These are phyloP conservation scores for Umbelopsis vinacea DNA, from an alignment of 192 early-diverging fungal genomes.

Conservation along the genomic window DNA sequence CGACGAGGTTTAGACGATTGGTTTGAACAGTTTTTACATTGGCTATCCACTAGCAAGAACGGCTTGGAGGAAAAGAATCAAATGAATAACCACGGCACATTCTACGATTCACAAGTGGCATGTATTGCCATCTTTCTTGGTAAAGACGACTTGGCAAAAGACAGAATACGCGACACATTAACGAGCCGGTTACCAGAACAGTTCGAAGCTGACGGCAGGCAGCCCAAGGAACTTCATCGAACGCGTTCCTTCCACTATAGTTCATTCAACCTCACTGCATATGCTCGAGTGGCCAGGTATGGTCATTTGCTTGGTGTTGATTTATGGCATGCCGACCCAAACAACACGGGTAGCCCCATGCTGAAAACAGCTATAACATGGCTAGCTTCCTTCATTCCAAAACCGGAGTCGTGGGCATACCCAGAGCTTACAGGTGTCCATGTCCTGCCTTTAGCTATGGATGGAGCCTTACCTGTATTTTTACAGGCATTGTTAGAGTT, in stretches of 20 bases:
- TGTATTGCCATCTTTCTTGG: neutral
- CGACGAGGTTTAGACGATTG: neutral
- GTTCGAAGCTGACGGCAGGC: slow-evolving; percentile 8
- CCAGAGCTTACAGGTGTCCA: slow-evolving; percentile 9
- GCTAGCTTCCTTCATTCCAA: neutral
- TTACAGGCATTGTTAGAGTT: slow-evolving; percentile 3
- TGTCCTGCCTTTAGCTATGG: neutral
- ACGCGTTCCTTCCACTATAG: slow-evolving; percentile 14
- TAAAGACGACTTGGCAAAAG: neutral
- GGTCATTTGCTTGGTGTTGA: slow-evolving; percentile 4
- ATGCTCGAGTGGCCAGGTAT: neutral
- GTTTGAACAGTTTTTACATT: slow-evolving; percentile 1
- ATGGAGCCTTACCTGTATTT: slow-evolving; percentile 15
- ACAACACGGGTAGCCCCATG: neutral
- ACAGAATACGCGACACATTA: neutral
- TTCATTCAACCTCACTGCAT: slow-evolving; percentile 15
- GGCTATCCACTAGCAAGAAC: neutral
- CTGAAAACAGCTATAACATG: neutral
- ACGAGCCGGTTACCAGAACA: neutral
- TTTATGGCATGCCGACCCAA: slow-evolving; percentile 18
- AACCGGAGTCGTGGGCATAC: neutral
- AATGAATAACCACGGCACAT: slow-evolving; percentile 20
- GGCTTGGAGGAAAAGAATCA: neutral
- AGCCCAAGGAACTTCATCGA: slow-evolving; percentile 10
- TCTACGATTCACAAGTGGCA: slow-evolving; percentile 24